Percentiles rank a stretch among this genome's conserved stretches.
Conservation (phyloP, 164 flowering plant genomes). For the Piper betle region DNA sequence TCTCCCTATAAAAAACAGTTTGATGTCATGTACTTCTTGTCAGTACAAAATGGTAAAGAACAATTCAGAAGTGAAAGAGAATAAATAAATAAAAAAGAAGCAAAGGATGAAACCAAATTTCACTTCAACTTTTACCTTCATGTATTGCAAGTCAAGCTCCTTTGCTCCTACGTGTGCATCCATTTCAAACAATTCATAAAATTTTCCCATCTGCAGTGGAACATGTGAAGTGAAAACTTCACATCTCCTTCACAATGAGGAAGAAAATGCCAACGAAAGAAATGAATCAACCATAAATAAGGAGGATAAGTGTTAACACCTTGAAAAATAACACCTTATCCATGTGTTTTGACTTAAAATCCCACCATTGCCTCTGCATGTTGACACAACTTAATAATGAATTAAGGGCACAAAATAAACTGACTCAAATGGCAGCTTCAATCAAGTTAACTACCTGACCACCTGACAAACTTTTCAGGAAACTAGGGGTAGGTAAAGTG, state of each 20-base stretch:
- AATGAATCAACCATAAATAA: neutral
- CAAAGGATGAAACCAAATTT: neutral
- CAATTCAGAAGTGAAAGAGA: neutral
- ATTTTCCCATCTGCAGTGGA: slow-evolving; percentile 80
- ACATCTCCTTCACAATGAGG: neutral
- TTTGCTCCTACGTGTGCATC: slow-evolving; percentile 89
- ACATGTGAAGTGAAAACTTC: neutral
- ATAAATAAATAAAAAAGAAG: too few species aligned
- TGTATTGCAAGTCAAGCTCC: slow-evolving; percentile 92
- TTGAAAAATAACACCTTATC: slow-evolving; percentile 94
- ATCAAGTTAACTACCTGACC: slow-evolving; percentile 59
- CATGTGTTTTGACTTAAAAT: slow-evolving; percentile 94
- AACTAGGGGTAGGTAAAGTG: slow-evolving; percentile 74
- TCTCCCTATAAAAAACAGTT: slow-evolving; percentile 49
- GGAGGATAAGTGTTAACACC: slow-evolving; percentile 24
- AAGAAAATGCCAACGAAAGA: neutral
- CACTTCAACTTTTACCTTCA: slow-evolving; percentile 55
- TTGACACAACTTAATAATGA: neutral
- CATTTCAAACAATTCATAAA: slow-evolving; percentile 98
- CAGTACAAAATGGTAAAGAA: too few species aligned
- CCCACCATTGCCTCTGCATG: slow-evolving; percentile 97
- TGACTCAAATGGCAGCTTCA: neutral
- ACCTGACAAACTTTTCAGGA: slow-evolving; percentile 59
- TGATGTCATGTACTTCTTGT: neutral
- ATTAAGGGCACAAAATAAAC: neutral